These are phyloP conservation scores for Diaporthe australafricana DNA, from an alignment of 2,329 filamentous ascomycete genomes.

Conservation along the genomic window DNA sequence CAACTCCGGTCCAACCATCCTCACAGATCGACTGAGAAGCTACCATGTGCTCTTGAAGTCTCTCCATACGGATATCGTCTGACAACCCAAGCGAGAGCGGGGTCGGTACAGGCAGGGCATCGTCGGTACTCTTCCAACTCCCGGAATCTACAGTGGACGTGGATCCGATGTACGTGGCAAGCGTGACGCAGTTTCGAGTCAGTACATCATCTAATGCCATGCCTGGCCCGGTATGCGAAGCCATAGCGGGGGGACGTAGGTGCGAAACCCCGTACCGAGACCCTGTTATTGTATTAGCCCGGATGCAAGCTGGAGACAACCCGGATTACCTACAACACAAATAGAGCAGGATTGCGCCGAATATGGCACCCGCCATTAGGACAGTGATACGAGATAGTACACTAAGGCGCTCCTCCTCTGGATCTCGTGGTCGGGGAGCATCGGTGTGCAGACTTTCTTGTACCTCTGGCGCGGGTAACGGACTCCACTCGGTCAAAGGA, in stretches of 20 bases:
- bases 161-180: no score
- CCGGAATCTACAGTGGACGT: not conserved
- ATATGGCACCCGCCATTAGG: not conserved
- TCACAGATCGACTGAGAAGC: not conserved
- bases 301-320: not conserved
- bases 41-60: not conserved
- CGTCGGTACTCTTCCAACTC: no score
- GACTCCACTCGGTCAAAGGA: not conserved
- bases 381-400: not conserved
- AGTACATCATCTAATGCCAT: not conserved
- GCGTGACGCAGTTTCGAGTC: not conserved
- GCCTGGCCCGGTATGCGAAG: not conserved
- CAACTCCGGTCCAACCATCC: not conserved
- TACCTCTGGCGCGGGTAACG: not conserved
- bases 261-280: not conserved
- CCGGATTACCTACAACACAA: not conserved
- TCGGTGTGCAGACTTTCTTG: not conserved
- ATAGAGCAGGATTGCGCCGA: not conserved
- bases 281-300: not conserved
- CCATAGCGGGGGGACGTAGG: not conserved
- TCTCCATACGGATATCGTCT: not conserved
- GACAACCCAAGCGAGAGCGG: not conserved
- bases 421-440: not conserved
- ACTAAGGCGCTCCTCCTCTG: accelerated
- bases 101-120: accelerated